A percentile compares a stretch with the other conserved stretches of the same genome.
Conservation (phyloP, 768 basidiomycete species). For the Floccularia luteovirens region DNA sequence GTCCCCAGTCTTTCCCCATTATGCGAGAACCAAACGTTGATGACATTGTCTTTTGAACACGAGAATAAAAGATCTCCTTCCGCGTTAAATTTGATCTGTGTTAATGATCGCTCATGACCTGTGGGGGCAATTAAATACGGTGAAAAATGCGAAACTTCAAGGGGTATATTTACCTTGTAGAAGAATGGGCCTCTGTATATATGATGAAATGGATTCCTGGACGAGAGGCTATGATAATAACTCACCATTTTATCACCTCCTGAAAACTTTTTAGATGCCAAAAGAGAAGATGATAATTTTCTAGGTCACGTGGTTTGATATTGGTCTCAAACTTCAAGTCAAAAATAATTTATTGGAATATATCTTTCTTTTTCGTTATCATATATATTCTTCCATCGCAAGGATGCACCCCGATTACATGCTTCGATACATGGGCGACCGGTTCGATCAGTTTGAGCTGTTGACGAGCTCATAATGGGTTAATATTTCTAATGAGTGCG, state of each 20-base stretch:
- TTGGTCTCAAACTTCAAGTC: too few species aligned
- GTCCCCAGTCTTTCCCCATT: slow-evolving; percentile 98
- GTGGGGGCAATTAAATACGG: slow-evolving; percentile 11
- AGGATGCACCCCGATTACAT: too few species aligned
- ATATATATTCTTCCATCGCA: too few species aligned
- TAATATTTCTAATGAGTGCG: too few species aligned
- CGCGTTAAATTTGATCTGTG: slow-evolving; percentile 94
- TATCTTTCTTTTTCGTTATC: too few species aligned
- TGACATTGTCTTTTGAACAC: slow-evolving; percentile 89
- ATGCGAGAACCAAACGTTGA: slow-evolving; percentile 96
- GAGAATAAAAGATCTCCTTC: slow-evolving; percentile 97
- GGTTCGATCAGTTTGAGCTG: too few species aligned
- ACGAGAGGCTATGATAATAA: background rate
- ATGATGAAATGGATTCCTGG: background rate
- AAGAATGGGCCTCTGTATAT: slow-evolving; percentile 60
- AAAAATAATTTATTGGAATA: too few species aligned
- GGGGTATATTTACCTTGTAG: slow-evolving; percentile 43
- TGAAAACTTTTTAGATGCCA: slow-evolving; percentile 3
- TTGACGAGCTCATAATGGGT: too few species aligned
- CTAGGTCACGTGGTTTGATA: slow-evolving; percentile 12
- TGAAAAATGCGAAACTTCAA: background rate
- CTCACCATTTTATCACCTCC: slow-evolving; percentile 25
- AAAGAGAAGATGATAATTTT: slow-evolving; percentile 14
- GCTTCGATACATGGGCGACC: too few species aligned
- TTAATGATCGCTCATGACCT: slow-evolving; percentile 97